Conservation (phyloP, 2,329 filamentous ascomycete species). For the Epichloe coenophiala region DNA sequence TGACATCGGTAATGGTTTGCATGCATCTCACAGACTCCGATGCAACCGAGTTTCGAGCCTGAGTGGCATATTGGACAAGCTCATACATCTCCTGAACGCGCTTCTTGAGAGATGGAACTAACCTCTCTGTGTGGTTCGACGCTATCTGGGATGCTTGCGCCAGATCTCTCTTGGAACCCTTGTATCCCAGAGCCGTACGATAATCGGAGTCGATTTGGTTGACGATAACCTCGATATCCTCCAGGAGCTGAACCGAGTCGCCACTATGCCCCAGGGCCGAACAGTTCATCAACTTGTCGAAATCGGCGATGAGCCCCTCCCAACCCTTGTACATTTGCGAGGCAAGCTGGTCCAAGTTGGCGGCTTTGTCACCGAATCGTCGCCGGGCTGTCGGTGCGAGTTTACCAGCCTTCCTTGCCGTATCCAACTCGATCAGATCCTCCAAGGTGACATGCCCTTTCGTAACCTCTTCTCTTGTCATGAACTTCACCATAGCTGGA, state of each 20-base stretch:
- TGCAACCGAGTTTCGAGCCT: constrained; percentile 55
- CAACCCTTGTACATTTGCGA: constrained; percentile 48
- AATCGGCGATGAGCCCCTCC: constrained; percentile 45
- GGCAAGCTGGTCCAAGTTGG: constrained; percentile 47
- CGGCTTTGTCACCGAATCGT: constrained; percentile 45
- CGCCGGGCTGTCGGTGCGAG: constrained; percentile 44
- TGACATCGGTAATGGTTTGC: constrained; percentile 69
- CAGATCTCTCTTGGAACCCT: constrained; percentile 47
- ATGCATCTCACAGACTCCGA: constrained; percentile 58
- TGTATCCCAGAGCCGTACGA: constrained; percentile 58
- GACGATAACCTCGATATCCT: constrained; percentile 75
- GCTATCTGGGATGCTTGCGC: constrained; percentile 51
- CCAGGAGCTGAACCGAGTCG: constrained; percentile 55
- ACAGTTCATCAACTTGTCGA: constrained; percentile 43
- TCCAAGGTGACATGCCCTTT: constrained; percentile 48
- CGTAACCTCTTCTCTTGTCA: constrained; percentile 34
- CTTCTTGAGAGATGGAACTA: constrained; percentile 44
- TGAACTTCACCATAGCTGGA: constrained; percentile 50
- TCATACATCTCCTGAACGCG: constrained; percentile 48
- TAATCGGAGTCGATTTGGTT: constrained; percentile 83
- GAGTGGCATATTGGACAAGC: constrained; percentile 43
- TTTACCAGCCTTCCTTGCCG: constrained; percentile 58
- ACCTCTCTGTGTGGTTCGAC: constrained; percentile 47
- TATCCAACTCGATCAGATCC: constrained; percentile 63
- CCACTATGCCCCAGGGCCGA: constrained; percentile 43